Evolutionary conservation across 2,329 filamentous ascomycete species (phyloP), one percentile per base, ranked within the genome.

Genomic region (Botryosphaeria agaves): DNA sequence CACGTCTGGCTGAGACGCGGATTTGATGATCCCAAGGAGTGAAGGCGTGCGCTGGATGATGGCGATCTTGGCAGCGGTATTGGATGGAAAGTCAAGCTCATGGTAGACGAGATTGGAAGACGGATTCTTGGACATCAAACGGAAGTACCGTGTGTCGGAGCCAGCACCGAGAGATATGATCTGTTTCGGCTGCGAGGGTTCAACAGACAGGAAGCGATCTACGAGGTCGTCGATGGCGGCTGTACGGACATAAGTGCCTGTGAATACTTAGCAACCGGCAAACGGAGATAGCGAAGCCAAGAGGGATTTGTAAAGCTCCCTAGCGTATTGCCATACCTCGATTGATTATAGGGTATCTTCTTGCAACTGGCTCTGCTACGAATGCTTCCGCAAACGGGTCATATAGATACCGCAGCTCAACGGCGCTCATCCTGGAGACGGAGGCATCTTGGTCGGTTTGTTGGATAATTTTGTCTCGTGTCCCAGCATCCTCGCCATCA

Each of bases 151-250:
- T 5, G 89, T 95, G 49, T 98, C 89, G 7, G 85, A 93, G 15
- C 89, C 89, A 11, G 89, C 87, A 18, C 89, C 89, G 1, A 98
- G 67, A 0, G 85, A 94, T 36, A 98, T 67, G 35, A 98, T 83
- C 49, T 98, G 89, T 37, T 70, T 72, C 14, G 49, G 57, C 26
- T 55, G 36, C 2, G 43, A 31, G 16, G 45, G 40, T 29, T 46
- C n/a, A 25, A 47, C 37, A 3, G 57, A 49, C 8, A 95, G 60
- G 44, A 95, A 95, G 5, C 59, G 61, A 30, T 69, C 51, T 24
- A 95, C 70, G 1, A 98, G 69, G 8, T 55, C 60, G 53, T 98
- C 84, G 38, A 98, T 74, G 15, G 80, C 81, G 4, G 67, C 70
- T 6, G 85, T 94, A 36, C 89, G 75, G 14, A 85, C 77, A 46